Conservation (phyloP, 129 eudicot genomes). For the Artemisia annua region DNA sequence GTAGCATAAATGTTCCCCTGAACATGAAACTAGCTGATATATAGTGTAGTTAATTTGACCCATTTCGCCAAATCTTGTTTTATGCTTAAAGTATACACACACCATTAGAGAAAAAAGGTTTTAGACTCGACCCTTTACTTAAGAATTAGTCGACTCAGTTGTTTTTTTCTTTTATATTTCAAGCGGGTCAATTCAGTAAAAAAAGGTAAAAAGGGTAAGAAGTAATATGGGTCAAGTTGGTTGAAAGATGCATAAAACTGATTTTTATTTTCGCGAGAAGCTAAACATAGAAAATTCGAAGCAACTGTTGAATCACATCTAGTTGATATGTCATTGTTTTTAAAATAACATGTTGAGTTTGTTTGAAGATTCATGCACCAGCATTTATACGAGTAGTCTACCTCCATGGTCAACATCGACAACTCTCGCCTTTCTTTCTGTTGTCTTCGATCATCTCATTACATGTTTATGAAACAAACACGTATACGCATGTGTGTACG, state of each 20-base stretch:
- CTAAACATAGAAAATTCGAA: background rate
- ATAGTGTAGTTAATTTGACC: background rate
- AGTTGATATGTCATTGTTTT: background rate
- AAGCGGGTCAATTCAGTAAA: too few species aligned
- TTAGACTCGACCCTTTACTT: background rate
- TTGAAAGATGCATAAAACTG: background rate
- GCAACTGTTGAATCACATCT: background rate
- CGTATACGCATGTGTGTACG: constrained; percentile 8
- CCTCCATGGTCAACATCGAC: constrained; percentile 21
- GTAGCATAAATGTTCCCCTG: background rate
- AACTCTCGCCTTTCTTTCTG: constrained; percentile 16
- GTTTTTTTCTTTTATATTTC: too few species aligned
- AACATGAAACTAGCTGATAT: background rate
- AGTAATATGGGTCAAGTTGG: background rate
- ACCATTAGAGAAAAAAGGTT: background rate
- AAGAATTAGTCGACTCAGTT: too few species aligned
- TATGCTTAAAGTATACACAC: background rate
- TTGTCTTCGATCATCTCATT: constrained; percentile 1
- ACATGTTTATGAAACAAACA: background rate
- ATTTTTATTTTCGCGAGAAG: background rate
- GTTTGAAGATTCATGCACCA: constrained; percentile 24
- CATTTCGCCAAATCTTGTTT: background rate
- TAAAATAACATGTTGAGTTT: background rate
- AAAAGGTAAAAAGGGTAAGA: too few species aligned
- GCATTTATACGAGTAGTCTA: constrained; percentile 12